Conservation (phyloP, 1,139 yeast species). For the Nakaseomyces kungkrabaensis region DNA sequence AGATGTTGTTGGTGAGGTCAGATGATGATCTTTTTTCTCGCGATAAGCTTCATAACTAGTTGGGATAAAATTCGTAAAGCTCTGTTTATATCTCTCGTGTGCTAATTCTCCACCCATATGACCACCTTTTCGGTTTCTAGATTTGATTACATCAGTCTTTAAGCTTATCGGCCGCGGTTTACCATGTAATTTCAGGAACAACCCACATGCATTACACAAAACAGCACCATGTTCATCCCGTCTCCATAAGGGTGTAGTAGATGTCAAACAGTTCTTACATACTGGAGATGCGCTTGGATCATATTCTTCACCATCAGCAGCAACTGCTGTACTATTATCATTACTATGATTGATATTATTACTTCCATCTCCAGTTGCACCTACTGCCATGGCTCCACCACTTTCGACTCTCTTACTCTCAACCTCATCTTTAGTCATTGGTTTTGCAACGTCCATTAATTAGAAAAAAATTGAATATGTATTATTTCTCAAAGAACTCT, state of each 20-base stretch:
- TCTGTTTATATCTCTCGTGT: neutral
- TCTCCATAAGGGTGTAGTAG: slow-evolving; percentile 92
- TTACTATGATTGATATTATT: neutral
- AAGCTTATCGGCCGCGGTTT: slow-evolving; percentile 84
- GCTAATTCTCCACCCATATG: neutral
- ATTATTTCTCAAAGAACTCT: too few species aligned
- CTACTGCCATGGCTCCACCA: too few species aligned
- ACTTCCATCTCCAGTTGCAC: neutral
- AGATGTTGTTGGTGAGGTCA: neutral
- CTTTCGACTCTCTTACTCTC: neutral
- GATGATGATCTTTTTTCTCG: neutral
- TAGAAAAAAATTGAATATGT: too few species aligned
- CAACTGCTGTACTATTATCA: neutral
- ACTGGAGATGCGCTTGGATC: slow-evolving; percentile 36
- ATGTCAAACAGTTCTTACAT: slow-evolving; percentile 85
- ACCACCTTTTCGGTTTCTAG: slow-evolving; percentile 51
- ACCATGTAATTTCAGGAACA: slow-evolving; percentile 83
- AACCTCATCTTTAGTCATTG: neutral
- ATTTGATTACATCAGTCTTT: slow-evolving; percentile 85
- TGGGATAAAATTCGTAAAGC: slow-evolving; percentile 1
- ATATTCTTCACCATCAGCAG: neutral
- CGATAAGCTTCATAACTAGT: slow-evolving; percentile 3
- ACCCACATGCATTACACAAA: slow-evolving; percentile 90
- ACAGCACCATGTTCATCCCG: slow-evolving; percentile 90
- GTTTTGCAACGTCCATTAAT: neutral